Conservation (phyloP, 148 eudicot genomes). For the Spergularia bocconei region DNA sequence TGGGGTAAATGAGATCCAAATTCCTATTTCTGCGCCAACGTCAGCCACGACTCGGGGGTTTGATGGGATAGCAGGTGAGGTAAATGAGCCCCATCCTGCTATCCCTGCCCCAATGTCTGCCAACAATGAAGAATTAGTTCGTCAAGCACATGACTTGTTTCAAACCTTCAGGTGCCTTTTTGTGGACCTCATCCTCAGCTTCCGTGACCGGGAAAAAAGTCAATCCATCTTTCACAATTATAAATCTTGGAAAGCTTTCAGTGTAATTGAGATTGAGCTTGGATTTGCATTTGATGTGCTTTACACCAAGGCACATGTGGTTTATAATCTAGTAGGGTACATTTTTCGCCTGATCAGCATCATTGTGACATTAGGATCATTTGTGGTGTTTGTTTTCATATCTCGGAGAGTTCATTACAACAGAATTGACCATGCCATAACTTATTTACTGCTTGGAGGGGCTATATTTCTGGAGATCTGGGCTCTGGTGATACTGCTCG, state of each 20-base stretch:
- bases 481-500: constrained; percentile 21
- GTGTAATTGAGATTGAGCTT: constrained; percentile 48
- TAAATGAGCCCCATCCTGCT: constrained; percentile 33
- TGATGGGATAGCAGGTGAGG: constrained; percentile 30
- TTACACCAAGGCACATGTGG: constrained; percentile 44
- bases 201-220: constrained; percentile 41
- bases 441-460: constrained; percentile 37
- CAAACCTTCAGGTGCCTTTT: constrained; percentile 46
- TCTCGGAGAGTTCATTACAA: constrained; percentile 16
- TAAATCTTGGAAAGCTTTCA: constrained; percentile 25
- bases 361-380: constrained; percentile 4
- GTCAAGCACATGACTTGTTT: constrained; percentile 31
- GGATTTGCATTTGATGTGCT: constrained; percentile 45
- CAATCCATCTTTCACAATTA: constrained; percentile 23
- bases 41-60: constrained; percentile 31
- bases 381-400: constrained; percentile 19
- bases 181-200: constrained; percentile 51
- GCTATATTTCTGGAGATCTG: constrained; percentile 35
- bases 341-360: constrained; percentile 22
- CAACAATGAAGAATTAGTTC: constrained; percentile 8
- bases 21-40: constrained; percentile 1
- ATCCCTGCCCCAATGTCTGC: neutral
- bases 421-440: constrained; percentile 29
- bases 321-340: constrained; percentile 25
- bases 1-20: constrained; percentile 32